phyloP scores from a whole-genome alignment of 1,284 basidiomycete species.

The Trichosporon inkin region DNA sequence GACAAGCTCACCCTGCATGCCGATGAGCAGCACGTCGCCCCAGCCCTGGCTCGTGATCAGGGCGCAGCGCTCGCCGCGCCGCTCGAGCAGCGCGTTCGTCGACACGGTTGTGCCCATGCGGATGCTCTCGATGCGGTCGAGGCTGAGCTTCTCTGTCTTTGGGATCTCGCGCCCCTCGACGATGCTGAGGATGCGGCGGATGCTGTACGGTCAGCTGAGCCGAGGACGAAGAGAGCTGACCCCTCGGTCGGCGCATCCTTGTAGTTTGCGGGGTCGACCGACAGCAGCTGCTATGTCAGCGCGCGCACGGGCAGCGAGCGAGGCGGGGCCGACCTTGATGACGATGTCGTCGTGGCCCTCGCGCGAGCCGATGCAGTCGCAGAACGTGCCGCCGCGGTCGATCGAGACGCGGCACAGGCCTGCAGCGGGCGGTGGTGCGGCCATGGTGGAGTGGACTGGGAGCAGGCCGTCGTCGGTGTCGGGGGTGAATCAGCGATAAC shows the following conservation, averaged over 20 bases:
- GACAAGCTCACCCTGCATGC: slow-evolving; percentile 35
- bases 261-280: slow-evolving; percentile 83
- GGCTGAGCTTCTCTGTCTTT: slow-evolving; percentile 59
- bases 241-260: slow-evolving; percentile 75
- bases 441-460: slow-evolving; percentile 20
- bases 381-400: slow-evolving; percentile 47
- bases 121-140: slow-evolving; percentile 33
- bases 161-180: slow-evolving; percentile 65
- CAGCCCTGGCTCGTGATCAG: slow-evolving; percentile 88
- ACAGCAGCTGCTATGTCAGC: slow-evolving; percentile 59
- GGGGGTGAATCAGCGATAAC: too few species aligned
- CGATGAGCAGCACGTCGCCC: slow-evolving; percentile 38
- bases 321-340: slow-evolving; percentile 24
- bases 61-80: slow-evolving; percentile 87
- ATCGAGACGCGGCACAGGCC: slow-evolving; percentile 28
- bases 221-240: slow-evolving; percentile 9
- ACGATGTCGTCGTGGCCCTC: slow-evolving; percentile 32
- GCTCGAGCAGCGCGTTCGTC: slow-evolving; percentile 90
- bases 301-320: too few species aligned
- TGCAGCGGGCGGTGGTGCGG: background rate
- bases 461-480: too few species aligned
- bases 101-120: slow-evolving; percentile 59
- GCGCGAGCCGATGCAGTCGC: slow-evolving; percentile 41
- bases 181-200: slow-evolving; percentile 78
- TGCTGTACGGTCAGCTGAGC: slow-evolving; percentile 54